phyloP scores from a whole-genome alignment of 2,329 filamentous ascomycete species.

The Cercospora sp. region DNA sequence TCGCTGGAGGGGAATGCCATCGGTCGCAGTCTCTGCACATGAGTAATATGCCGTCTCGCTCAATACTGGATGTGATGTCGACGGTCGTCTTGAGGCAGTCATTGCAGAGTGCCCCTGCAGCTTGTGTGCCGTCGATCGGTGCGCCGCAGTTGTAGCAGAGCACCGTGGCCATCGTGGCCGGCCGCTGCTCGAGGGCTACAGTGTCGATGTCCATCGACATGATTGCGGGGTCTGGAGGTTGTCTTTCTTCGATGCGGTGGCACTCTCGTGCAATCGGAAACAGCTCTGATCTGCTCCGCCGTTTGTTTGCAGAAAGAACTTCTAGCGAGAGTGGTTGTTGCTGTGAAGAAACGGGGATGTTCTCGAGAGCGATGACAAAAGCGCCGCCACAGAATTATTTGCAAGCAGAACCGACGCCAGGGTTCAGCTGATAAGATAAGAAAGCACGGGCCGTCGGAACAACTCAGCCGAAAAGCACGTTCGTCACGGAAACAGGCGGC shows the following conservation, averaged over 20 bases:
- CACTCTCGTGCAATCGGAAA: not conserved
- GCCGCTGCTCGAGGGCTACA: constrained; percentile 36
- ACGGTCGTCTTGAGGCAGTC: constrained; percentile 94
- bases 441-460: not conserved
- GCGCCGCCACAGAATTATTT: constrained; percentile 9
- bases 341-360: not conserved
- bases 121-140: constrained; percentile 85
- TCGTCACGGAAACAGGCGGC: not conserved
- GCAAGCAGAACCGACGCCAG: not conserved
- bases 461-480: not conserved
- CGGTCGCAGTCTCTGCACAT: constrained; percentile 93
- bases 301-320: not conserved
- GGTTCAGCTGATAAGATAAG: not conserved
- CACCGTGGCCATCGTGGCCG: constrained; percentile 59
- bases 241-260: not conserved
- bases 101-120: constrained; percentile 85
- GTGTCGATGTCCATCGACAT: constrained; percentile 44
- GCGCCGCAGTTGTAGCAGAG: constrained; percentile 98
- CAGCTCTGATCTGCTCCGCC: too few species aligned
- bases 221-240: constrained; percentile 14
- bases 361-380: not conserved
- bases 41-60: constrained; percentile 84
- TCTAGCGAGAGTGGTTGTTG: not conserved
- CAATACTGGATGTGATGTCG: constrained; percentile 89
- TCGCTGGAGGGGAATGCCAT: constrained; percentile 83